Base-by-base conservation (phyloP, 1,284 basidiomycete species). In the Cutaneotrichosporon cavernicola region DNA sequence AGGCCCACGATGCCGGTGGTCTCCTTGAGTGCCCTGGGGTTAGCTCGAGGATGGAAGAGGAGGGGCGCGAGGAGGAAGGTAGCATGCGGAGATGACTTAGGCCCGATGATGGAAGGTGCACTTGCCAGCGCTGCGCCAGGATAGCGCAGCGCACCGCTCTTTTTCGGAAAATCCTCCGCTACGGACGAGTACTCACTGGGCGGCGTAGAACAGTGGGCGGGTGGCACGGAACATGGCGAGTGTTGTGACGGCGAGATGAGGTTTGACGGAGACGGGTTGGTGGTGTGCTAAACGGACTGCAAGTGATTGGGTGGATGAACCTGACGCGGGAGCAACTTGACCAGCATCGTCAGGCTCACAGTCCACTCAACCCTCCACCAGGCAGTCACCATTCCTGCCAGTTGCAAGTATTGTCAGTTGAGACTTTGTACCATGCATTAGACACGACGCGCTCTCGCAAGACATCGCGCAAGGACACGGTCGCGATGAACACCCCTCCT, bases 1-100 rank as follows among this genome's bases (percentile, higher is more conserved):
- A 86, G 74, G 36, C 85, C 86, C 46, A 81, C 87, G 65, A 97
- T 86, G 65, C 91, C 90, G 10, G 94, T 97, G 13, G 90, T 86
- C 59, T 84, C 81, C 82, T 92, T 93, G 71, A 87, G 80, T 18
- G 76, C 73, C 62, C 80, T 81, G 46, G 31, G 30, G 40, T 62
- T 64, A 14, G 34, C 11, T 26, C 16, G 14, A 47, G 11, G 13
- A n/a, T 8, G 7, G 43, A 7, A 46, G 40, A 22, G 22, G 11
- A n/a, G 18, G 32, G 13, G 46, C 14, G 5, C 49, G 50, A 11
- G 10, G 30, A 43, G 40, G 40, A 13, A 43, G 13, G 36, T 36
- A 2, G 38, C 5, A 11, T 40, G 9, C 1, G 38, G 38, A 51
- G 21, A 30, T 51, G 50, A 26, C 26, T 26, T 22, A 2, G 21